These are phyloP conservation scores for Lactarius psammicola DNA, from an alignment of 768 basidiomycete genomes.

Conservation along the genomic window DNA sequence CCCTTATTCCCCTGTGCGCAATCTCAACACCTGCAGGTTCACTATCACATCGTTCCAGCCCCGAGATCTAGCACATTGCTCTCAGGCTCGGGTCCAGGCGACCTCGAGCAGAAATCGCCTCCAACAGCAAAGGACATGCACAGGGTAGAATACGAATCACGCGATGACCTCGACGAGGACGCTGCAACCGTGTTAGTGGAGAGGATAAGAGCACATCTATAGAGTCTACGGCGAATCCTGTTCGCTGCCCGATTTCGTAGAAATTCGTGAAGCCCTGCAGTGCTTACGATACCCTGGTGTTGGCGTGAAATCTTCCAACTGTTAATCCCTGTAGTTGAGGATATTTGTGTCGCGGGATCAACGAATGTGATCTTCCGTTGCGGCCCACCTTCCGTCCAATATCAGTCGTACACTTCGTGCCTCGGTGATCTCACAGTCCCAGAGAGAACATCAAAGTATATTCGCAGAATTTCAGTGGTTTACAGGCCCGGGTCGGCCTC, in stretches of 20 bases:
- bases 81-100: conserved; percentile 13
- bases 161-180: conserved; percentile 59
- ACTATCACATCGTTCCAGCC: conserved; percentile 75
- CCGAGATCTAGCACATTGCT: conserved; percentile 43
- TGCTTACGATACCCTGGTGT: not conserved
- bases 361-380: not conserved
- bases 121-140: conserved; percentile 56
- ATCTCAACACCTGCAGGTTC: conserved; percentile 47
- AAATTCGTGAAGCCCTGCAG: not conserved
- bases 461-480: no score
- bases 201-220: conserved; percentile 38
- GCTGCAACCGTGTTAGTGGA: conserved; percentile 48
- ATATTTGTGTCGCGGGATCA: not conserved
- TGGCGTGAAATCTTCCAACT: not conserved
- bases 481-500: no score
- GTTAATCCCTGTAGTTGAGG: not conserved
- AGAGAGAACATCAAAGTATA: no score
- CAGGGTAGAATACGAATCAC: conserved; percentile 53
- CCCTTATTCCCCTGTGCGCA: not conserved
- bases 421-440: no score
- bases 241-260: not conserved
- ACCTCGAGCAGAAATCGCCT: conserved; percentile 31
- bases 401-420: not conserved
- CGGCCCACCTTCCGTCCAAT: not conserved
- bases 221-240: not conserved